Base-by-base conservation (phyloP, 495 filamentous ascomycete species). In the Annulohypoxylon stygium region DNA sequence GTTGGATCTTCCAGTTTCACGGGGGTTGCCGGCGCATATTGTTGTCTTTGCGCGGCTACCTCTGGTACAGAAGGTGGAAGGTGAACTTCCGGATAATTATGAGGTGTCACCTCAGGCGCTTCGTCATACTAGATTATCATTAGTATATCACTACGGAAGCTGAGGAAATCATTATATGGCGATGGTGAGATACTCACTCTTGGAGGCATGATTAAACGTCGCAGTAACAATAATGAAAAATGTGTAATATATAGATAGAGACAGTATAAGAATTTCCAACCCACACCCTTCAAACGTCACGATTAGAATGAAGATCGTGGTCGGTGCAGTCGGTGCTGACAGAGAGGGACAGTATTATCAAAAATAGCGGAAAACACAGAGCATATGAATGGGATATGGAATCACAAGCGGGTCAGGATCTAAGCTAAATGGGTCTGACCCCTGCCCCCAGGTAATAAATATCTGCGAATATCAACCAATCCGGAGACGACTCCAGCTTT, bases 31-130 rank as follows among this genome's bases (percentile, higher is more conserved):
- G 67, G 67, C 30, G 64, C 30, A 37, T 9, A 10, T 30, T 7
- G 50, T 36, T 70, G 67, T 20, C 55, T 45, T 62, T 70, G 67
- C 12, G 61, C 16, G 11, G 67, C 59, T 2, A 74, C 65, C 54
- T 76, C 74, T 37, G 74, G 69, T n/a, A 66, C 61, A 11, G 76
- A 63, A 55, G 68, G 61, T 25, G 76, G 76, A 48, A 61, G 70
- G 41, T 78, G 70, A 20, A 84, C 78, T 61, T 84, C 83, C 36
- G 83, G 83, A 47, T 67, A 78, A 73, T 78, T 76, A 33, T 81
- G 75, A 66, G 70, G 75, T 37, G 77, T 78, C n/a, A 81, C 33
- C 70, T 84, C 83, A 25, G 81, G 78, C 34, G 80, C 82, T n/a
- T 81, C 71, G 16, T 82, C 76, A 72, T 80, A 79, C 79, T 79